Conservation (phyloP, 2,329 filamentous ascomycete species). For the Ophiostoma australiae region DNA sequence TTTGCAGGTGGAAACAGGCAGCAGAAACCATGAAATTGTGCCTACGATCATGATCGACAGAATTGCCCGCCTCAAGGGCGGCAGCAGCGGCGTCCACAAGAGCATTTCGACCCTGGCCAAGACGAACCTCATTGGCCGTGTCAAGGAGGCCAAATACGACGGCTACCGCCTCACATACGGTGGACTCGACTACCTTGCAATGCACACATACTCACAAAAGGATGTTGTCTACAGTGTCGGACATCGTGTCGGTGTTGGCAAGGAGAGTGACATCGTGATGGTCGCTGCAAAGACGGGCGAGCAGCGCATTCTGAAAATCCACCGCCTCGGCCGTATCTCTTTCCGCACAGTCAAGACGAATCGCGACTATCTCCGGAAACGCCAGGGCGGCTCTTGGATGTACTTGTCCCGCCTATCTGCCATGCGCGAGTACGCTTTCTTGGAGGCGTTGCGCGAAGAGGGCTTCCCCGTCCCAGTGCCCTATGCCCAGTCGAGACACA, state of each 20-base stretch:
- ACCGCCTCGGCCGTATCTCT: constrained; percentile 89
- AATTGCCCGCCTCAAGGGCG: constrained; percentile 73
- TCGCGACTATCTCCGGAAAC: constrained; percentile 84
- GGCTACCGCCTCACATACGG: constrained; percentile 96
- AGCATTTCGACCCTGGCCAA: constrained; percentile 91
- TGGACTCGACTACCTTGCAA: constrained; percentile 92
- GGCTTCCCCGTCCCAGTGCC: constrained; percentile 88
- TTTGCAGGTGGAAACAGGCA: constrained; percentile 80
- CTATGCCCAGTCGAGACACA: constrained; percentile 84
- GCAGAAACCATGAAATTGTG: constrained; percentile 94
- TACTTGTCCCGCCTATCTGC: constrained; percentile 91
- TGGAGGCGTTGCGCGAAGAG: constrained; percentile 77
- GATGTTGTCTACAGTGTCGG: constrained; percentile 86
- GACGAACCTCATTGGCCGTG: constrained; percentile 79
- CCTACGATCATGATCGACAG: constrained; percentile 84
- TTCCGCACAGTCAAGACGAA: constrained; percentile 96
- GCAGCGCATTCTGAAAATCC: constrained; percentile 88
- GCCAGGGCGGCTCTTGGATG: constrained; percentile 81
- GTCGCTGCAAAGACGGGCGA: constrained; percentile 73
- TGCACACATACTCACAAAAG: constrained; percentile 79
- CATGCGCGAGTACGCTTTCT: constrained; percentile 91
- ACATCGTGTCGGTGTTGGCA: constrained; percentile 90
- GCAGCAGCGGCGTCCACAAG: constrained; percentile 72
- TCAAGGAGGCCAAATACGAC: constrained; percentile 96
- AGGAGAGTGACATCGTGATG: constrained; percentile 95